Evolutionary conservation across 306 rosid species (phyloP).

Genomic region (Sophora flavescens): DNA sequence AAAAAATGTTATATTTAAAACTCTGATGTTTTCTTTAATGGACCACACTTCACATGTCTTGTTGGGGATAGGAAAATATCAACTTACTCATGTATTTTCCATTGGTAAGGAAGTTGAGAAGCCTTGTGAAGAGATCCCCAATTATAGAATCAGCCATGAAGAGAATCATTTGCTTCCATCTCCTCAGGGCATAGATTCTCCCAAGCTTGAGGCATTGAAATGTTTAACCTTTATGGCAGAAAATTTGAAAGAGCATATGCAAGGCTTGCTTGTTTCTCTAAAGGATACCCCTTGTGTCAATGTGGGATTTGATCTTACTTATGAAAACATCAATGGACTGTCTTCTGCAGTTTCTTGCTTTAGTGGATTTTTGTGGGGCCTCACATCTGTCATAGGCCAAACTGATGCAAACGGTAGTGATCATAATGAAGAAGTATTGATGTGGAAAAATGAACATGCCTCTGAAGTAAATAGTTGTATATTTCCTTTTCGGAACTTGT

Average conservation of each 20-base stretch:
- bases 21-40: conserved; percentile 69
- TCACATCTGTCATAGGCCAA: conserved; percentile 59
- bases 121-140: conserved; percentile 54
- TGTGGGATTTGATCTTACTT: conserved; percentile 47
- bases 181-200: conserved; percentile 50
- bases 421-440: conserved; percentile 48
- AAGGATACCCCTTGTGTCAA: conserved; percentile 52
- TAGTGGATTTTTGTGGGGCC: conserved; percentile 79
- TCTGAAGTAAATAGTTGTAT: conserved; percentile 63
- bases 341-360: conserved; percentile 70
- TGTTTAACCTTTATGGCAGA: conserved; percentile 57
- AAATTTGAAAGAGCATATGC: conserved; percentile 68
- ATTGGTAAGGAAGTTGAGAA: conserved; percentile 51
- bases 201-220: conserved; percentile 58
- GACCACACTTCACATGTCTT: conserved; percentile 76
- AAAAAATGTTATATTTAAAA: conserved; percentile 49
- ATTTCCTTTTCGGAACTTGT: conserved; percentile 55
- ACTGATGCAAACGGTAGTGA: conserved; percentile 48
- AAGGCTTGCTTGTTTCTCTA: conserved; percentile 52
- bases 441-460: conserved; percentile 52
- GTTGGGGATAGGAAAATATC: conserved; percentile 68
- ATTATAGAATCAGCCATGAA: conserved; percentile 47
- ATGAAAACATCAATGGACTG: conserved; percentile 58
- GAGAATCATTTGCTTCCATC: conserved; percentile 53
- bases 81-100: conserved; percentile 50